Evolutionary conservation across 2,329 filamentous ascomycete species (phyloP).

Genomic region (Scedosporium boydii): DNA sequence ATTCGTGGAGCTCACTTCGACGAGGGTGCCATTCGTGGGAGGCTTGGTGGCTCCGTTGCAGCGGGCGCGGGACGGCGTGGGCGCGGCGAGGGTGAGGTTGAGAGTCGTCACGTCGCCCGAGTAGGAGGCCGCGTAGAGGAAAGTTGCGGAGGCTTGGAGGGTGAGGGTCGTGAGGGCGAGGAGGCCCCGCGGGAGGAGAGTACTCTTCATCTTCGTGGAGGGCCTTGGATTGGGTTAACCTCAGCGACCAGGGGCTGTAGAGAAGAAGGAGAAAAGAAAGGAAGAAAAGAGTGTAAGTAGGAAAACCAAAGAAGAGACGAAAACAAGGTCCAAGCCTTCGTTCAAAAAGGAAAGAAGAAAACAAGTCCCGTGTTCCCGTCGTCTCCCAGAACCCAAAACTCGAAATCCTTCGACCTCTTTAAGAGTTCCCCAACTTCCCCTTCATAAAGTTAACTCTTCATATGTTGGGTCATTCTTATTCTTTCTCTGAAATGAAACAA

Average conservation of each 20-base stretch:
- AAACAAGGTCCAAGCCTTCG: background rate
- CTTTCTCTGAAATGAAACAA: too few species aligned
- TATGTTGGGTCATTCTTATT: too few species aligned
- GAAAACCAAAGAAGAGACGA: background rate
- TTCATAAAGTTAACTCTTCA: too few species aligned
- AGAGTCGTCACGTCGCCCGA: slow-evolving; percentile 38
- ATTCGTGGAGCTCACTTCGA: slow-evolving; percentile 29
- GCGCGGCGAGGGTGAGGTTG: slow-evolving; percentile 22
- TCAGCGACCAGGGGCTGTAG: background rate
- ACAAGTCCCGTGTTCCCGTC: background rate
- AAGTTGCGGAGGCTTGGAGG: slow-evolving; percentile 19
- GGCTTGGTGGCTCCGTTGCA: slow-evolving; percentile 1
- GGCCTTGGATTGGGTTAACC: background rate
- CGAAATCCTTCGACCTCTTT: too few species aligned
- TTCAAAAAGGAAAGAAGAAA: background rate
- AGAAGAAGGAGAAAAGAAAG: background rate
- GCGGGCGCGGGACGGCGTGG: slow-evolving; percentile 3
- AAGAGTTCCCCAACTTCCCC: too few species aligned
- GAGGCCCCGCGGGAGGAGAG: background rate
- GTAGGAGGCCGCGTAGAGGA: slow-evolving; percentile 41
- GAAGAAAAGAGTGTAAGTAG: background rate
- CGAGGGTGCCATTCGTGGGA: slow-evolving; percentile 23
- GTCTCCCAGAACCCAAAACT: too few species aligned
- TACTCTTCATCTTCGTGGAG: background rate
- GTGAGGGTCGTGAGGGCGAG: slow-evolving; percentile 3